phyloP scores from a whole-genome alignment of 1,284 basidiomycete genomes.

The Cystobasidiaceae sp. region DNA sequence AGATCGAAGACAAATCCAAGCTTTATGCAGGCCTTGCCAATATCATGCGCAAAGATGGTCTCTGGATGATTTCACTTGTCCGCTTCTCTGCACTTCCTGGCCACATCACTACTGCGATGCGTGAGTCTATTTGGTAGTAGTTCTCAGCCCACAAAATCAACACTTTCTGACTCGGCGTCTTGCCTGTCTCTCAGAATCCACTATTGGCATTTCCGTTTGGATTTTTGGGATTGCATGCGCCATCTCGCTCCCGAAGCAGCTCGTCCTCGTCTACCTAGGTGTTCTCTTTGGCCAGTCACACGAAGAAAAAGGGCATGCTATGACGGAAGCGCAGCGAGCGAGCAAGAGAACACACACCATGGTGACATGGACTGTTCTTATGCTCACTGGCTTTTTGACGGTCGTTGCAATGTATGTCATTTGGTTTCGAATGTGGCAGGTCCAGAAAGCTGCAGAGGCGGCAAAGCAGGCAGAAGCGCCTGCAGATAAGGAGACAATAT shows the following conservation, averaged over 20 bases:
- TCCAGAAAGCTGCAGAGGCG: neutral
- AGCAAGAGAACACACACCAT: slow-evolving; percentile 11
- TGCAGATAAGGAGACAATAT: slow-evolving; percentile 2
- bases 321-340: neutral
- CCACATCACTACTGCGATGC: slow-evolving; percentile 42
- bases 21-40: slow-evolving; percentile 47
- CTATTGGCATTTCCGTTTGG: slow-evolving; percentile 36
- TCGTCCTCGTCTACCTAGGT: slow-evolving; percentile 43
- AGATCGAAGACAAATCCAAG: slow-evolving; percentile 45
- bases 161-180: neutral
- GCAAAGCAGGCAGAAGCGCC: neutral
- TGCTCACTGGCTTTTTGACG: slow-evolving; percentile 13
- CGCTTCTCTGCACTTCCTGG: slow-evolving; percentile 47
- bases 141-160: too few relatives aligned
- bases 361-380: slow-evolving; percentile 36
- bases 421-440: slow-evolving; percentile 26
- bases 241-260: slow-evolving; percentile 48
- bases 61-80: slow-evolving; percentile 45
- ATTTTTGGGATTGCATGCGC: slow-evolving; percentile 45
- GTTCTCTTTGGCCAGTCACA: slow-evolving; percentile 15
- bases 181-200: slow-evolving; percentile 32
- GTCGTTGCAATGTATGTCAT: slow-evolving; percentile 22
- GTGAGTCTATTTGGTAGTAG: slow-evolving; percentile 40
- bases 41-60: slow-evolving; percentile 46
- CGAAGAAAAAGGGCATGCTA: neutral